Evolutionary conservation across 2,329 filamentous ascomycete genomes (phyloP).

Genomic region (Neopestalotiopsis sp.): DNA sequence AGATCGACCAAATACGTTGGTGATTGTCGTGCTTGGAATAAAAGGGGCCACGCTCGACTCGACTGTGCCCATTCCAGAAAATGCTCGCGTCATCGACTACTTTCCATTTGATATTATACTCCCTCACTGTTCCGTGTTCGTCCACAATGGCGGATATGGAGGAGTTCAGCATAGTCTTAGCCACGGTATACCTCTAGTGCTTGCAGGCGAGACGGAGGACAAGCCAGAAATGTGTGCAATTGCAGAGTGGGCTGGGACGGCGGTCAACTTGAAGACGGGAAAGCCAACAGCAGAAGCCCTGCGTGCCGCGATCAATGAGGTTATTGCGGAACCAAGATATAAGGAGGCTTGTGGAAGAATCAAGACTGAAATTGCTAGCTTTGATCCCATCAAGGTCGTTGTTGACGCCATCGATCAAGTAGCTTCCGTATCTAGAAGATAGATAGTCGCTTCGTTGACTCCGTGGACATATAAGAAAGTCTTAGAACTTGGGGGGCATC

Average conservation of each 20-base stretch:
- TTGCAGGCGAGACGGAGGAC: conserved; percentile 15
- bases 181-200: conserved; percentile 17
- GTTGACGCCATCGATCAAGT: conserved; percentile 3
- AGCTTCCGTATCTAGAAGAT: not conserved
- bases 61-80: not conserved
- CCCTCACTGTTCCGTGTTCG: conserved; percentile 9
- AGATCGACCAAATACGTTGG: conserved; percentile 37
- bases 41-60: conserved; percentile 14
- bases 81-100: conserved; percentile 14
- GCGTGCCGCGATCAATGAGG: conserved; percentile 14
- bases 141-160: conserved; percentile 15
- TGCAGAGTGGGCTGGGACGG: conserved; percentile 15
- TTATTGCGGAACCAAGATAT: conserved; percentile 15
- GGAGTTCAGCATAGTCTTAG: conserved; percentile 6
- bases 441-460: not conserved
- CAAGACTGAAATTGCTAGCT: conserved; percentile 4
- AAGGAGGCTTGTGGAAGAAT: conserved; percentile 11
- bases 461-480: too few relatives aligned
- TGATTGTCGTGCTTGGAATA: conserved; percentile 31
- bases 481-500: too few relatives aligned
- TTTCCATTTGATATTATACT: conserved; percentile 10
- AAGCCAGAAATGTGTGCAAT: conserved; percentile 19
- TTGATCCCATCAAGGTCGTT: conserved; percentile 6
- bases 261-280: conserved; percentile 16
- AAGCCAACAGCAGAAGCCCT: conserved; percentile 11